Conservation (phyloP, 2,329 filamentous ascomycete species). For the Dactylellina parvicollis region DNA sequence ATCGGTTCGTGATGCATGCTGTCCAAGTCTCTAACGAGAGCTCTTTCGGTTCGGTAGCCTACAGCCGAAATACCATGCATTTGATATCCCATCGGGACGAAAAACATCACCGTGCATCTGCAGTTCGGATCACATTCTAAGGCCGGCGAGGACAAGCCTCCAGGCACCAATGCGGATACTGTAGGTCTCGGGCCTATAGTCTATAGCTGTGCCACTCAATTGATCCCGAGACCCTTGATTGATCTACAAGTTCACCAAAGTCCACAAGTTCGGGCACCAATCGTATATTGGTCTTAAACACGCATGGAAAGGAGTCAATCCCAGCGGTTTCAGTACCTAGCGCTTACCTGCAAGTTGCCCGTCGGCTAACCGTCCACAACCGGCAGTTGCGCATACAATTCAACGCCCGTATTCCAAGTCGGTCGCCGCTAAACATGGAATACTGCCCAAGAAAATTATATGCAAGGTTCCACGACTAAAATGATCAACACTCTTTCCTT, state of each 20-base stretch:
- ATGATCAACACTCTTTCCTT: slow-evolving; percentile 1
- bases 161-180: not conserved
- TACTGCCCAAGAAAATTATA: not conserved
- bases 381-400: slow-evolving; percentile 29
- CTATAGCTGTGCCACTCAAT: not conserved
- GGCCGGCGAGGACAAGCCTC: not conserved
- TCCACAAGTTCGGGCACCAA: not conserved
- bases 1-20: not conserved
- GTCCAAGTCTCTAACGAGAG: not conserved
- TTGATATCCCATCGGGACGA: not conserved
- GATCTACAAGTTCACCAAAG: not conserved
- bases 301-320: slow-evolving; percentile 7
- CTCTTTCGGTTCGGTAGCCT: not conserved
- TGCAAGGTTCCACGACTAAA: not conserved
- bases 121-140: not conserved
- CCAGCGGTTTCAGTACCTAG: slow-evolving; percentile 29
- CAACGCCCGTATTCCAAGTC: not conserved
- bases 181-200: not conserved
- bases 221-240: not conserved
- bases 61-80: not conserved
- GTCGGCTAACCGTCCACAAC: slow-evolving; percentile 39
- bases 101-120: not conserved
- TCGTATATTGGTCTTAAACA: slow-evolving; percentile 11
- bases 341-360: slow-evolving; percentile 33
- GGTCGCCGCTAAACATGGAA: not conserved